These are phyloP conservation scores for Kodamaea neixiangensis DNA, from an alignment of 805 yeast species.

Conservation along the genomic window DNA sequence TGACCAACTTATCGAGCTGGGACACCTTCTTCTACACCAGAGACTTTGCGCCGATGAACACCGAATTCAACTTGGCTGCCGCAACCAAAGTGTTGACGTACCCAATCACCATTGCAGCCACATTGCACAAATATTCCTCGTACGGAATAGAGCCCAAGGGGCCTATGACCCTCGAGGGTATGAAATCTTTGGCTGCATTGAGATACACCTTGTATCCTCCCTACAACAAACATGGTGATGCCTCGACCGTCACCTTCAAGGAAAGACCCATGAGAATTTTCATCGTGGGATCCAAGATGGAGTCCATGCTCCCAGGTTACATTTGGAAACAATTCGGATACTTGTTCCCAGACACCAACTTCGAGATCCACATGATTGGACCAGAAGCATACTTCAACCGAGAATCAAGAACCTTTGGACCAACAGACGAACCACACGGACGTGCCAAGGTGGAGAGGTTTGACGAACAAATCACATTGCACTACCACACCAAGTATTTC, in stretches of 20 bases:
- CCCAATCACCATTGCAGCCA: conserved; percentile 85
- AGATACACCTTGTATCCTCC: conserved; percentile 85
- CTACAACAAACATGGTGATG: conserved; percentile 40
- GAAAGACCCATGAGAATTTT: conserved; percentile 90
- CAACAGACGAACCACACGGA: conserved; percentile 48
- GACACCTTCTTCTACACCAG: conserved; percentile 92
- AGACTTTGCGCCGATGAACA: conserved; percentile 92
- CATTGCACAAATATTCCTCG: conserved; percentile 84
- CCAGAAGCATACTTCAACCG: conserved; percentile 85
- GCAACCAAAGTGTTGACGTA: conserved; percentile 92
- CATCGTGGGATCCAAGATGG: conserved; percentile 89
- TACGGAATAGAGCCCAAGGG: conserved; percentile 81
- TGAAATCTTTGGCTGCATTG: conserved; percentile 89
- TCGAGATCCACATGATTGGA: conserved; percentile 91
- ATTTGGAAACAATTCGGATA: conserved; percentile 93
- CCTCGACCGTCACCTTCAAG: conserved; percentile 57
- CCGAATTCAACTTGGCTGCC: conserved; percentile 93
- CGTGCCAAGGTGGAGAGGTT: conserved; percentile 72
- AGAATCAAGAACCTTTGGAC: conserved; percentile 61
- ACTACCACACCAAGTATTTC: conserved; percentile 89
- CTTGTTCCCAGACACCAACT: conserved; percentile 76
- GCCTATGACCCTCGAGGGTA: conserved; percentile 87
- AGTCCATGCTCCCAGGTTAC: conserved; percentile 89
- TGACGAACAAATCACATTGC: conserved; percentile 71
- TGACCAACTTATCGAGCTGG: conserved; percentile 82